Evolutionary conservation across 768 basidiomycete genomes (phyloP).

Genomic region (Wakefieldia striispora): DNA sequence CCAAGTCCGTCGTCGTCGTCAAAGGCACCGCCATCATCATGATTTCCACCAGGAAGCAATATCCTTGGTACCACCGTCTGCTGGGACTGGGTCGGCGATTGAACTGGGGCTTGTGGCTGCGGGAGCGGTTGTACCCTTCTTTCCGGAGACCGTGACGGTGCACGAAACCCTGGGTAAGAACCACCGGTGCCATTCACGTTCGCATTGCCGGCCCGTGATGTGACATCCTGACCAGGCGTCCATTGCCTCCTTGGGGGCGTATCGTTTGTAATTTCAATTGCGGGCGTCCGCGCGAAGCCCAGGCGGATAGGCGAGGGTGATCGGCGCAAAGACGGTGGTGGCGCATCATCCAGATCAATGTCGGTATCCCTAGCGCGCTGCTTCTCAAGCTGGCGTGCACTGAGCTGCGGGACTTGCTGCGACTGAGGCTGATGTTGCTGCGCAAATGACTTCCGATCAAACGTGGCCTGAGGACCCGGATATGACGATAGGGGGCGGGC

Average conservation of each 20-base stretch:
- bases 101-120: slow-evolving; percentile 2
- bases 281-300: slow-evolving; percentile 18
- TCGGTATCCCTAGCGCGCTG: slow-evolving; percentile 19
- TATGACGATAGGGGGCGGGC: slow-evolving; percentile 15
- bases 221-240: slow-evolving; percentile 22
- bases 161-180: slow-evolving; percentile 4
- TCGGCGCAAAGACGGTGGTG: slow-evolving; percentile 40
- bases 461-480: slow-evolving; percentile 17
- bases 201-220: slow-evolving; percentile 10
- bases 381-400: slow-evolving; percentile 26
- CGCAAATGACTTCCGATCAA: slow-evolving; percentile 21
- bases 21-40: slow-evolving; percentile 1
- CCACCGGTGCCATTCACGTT: slow-evolving; percentile 7
- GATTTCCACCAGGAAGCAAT: slow-evolving; percentile 28
- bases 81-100: slow-evolving; percentile 3
- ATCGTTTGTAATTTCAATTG: slow-evolving; percentile 30
- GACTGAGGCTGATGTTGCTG: slow-evolving; percentile 16
- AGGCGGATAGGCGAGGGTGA: slow-evolving; percentile 31
- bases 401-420: slow-evolving; percentile 18
- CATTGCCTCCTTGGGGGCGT: slow-evolving; percentile 28
- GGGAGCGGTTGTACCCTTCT: slow-evolving; percentile 5
- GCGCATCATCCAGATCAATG: slow-evolving; percentile 43
- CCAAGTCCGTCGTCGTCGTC: slow-evolving; percentile 5
- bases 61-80: slow-evolving; percentile 45
- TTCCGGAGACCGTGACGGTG: slow-evolving; percentile 18